Conservation (phyloP, 176 grass and related monocot species). For the Thinopyrum elongatum region DNA sequence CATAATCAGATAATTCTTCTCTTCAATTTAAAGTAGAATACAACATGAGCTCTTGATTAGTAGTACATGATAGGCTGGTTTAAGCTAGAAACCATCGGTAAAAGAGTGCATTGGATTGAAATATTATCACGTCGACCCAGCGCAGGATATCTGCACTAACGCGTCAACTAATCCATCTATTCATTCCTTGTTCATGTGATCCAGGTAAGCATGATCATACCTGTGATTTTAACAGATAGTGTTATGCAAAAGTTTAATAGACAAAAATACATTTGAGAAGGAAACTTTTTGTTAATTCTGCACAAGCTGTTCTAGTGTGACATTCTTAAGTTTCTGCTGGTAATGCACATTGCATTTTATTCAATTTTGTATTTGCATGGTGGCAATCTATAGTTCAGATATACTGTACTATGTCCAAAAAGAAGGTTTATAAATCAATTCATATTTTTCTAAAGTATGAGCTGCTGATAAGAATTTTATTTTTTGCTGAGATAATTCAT, state of each 20-base stretch:
- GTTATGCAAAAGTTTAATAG: not conserved
- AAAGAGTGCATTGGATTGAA: slow-evolving; percentile 6
- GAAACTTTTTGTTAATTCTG: not conserved
- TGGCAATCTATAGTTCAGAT: not conserved
- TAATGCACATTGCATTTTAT: not conserved
- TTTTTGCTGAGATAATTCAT: too few relatives aligned
- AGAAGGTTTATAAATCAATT: not conserved
- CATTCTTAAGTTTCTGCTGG: not conserved
- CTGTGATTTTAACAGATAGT: slow-evolving; percentile 12
- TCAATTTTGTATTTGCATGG: not conserved
- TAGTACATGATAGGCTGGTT: not conserved
- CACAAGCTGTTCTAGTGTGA: not conserved
- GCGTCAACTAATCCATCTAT: slow-evolving; percentile 5
- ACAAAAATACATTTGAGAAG: not conserved
- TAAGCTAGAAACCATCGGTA: not conserved
- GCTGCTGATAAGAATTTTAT: not conserved
- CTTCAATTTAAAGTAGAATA: slow-evolving; percentile 9
- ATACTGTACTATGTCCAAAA: not conserved
- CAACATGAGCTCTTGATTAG: slow-evolving; percentile 14
- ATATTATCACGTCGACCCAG: not conserved
- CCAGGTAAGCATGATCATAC: slow-evolving; percentile 38
- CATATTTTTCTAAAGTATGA: not conserved
- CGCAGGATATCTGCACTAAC: not conserved
- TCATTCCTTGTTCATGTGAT: slow-evolving; percentile 40
- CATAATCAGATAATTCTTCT: not conserved